Percentiles rank a stretch among this genome's conserved stretches.
Evolutionary conservation across 768 basidiomycete genomes (phyloP).

Genomic region (Rhizopogon sp.): DNA sequence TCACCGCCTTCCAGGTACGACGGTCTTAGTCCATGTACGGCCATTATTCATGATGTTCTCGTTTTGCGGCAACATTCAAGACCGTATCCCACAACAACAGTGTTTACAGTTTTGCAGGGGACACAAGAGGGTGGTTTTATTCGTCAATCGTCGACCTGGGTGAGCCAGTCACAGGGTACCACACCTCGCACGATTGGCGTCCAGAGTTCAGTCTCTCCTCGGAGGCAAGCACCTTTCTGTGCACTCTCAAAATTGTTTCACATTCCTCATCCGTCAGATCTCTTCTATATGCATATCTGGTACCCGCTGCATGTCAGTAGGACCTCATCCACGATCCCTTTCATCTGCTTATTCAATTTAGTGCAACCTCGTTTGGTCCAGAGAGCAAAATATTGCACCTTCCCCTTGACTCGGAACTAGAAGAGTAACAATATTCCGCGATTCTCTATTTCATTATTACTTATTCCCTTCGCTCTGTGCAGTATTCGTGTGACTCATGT

Average conservation of each 20-base stretch:
- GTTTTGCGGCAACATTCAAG: conserved; percentile 16
- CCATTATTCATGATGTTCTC: background rate
- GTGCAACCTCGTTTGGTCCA: conserved; percentile 55
- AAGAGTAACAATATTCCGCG: conserved; percentile 30
- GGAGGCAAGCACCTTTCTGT: conserved; percentile 10
- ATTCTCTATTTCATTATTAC: background rate
- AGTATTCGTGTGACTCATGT: conserved; percentile 22
- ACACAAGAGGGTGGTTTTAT: conserved; percentile 49
- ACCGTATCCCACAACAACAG: conserved; percentile 27
- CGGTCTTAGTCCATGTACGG: background rate
- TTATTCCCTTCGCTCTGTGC: background rate
- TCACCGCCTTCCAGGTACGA: conserved; percentile 48
- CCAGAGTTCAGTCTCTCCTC: conserved; percentile 36
- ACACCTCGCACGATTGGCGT: conserved; percentile 29
- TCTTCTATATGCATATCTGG: conserved; percentile 47
- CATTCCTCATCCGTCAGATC: conserved; percentile 27
- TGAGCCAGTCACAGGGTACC: background rate
- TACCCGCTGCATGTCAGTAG: conserved; percentile 44
- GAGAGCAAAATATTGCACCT: conserved; percentile 38
- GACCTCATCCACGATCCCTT: background rate
- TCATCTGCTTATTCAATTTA: conserved; percentile 18
- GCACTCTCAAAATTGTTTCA: background rate
- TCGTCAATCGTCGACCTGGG: conserved; percentile 17
- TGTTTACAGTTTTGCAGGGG: conserved; percentile 41
- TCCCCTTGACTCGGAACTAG: conserved; percentile 36